Evolutionary conservation across 768 basidiomycete genomes (phyloP).

Genomic region (Leucosporidium yakuticum): DNA sequence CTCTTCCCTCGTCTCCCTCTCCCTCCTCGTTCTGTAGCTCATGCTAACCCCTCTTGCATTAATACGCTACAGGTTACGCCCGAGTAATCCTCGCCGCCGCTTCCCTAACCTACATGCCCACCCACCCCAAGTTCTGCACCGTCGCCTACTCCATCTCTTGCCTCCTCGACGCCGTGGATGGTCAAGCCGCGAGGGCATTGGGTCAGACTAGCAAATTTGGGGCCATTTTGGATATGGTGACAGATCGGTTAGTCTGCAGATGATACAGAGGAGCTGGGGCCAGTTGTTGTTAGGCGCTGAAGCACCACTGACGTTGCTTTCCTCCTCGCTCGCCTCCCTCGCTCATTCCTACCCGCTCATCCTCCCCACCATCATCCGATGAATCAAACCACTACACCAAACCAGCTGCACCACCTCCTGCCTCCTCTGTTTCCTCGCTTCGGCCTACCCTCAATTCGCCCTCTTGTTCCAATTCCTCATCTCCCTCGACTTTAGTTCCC

Average conservation of each 20-base stretch:
- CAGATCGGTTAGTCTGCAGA: conserved; percentile 66
- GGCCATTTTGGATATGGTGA: conserved; percentile 98
- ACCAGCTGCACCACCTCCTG: conserved; percentile 95
- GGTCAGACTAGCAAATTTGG: conserved; percentile 94
- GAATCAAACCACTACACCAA: neutral
- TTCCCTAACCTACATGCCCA: conserved; percentile 86
- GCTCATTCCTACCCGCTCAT: neutral
- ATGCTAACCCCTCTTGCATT: conserved; percentile 8
- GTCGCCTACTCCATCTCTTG: conserved; percentile 82
- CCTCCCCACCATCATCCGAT: too few relatives aligned
- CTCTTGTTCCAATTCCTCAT: conserved; percentile 90
- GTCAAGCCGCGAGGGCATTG: conserved; percentile 78
- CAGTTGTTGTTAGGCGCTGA: neutral
- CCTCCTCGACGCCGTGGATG: conserved; percentile 90
- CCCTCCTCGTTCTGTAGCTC: neutral
- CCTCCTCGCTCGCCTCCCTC: neutral
- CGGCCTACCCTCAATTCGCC: conserved; percentile 78
- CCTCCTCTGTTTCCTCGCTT: conserved; percentile 85
- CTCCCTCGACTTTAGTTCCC: conserved; percentile 92
- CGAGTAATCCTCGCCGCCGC: conserved; percentile 84
- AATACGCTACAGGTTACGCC: conserved; percentile 61
- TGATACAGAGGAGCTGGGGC: neutral
- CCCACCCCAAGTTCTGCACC: conserved; percentile 88
- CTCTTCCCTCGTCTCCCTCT: neutral
- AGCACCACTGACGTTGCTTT: neutral